Evolutionary conservation across 352 stramenopile genomes (phyloP).

Genomic region (Peronosclerospora sorghi): DNA sequence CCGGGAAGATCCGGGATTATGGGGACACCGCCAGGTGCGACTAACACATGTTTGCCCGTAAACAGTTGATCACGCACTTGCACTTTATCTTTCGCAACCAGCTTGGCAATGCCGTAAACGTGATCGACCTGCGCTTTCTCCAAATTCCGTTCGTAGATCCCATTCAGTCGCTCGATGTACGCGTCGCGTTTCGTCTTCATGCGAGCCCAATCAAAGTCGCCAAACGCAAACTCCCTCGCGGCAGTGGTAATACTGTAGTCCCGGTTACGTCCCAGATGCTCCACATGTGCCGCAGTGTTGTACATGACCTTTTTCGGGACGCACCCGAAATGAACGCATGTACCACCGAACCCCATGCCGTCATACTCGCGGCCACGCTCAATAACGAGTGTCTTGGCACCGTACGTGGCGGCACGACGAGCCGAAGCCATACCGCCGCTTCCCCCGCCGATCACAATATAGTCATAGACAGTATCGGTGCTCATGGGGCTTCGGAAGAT

Average conservation of each 20-base stretch:
- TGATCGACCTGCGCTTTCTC: slow-evolving; percentile 15
- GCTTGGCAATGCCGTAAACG: slow-evolving; percentile 82
- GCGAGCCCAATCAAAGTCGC: slow-evolving; percentile 83
- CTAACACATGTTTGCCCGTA: slow-evolving; percentile 86
- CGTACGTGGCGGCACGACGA: slow-evolving; percentile 77
- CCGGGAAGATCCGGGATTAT: slow-evolving; percentile 73
- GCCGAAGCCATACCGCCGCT: slow-evolving; percentile 89
- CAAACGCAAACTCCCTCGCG: slow-evolving; percentile 29
- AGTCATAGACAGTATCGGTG: slow-evolving; percentile 44
- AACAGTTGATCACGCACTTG: slow-evolving; percentile 9
- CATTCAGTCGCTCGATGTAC: slow-evolving; percentile 93
- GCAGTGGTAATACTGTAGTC: slow-evolving; percentile 33
- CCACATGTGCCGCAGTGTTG: slow-evolving; percentile 61
- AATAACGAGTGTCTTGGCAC: slow-evolving; percentile 61
- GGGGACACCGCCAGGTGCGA: slow-evolving; percentile 90
- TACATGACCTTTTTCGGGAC: slow-evolving; percentile 99
- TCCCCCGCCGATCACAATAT: slow-evolving; percentile 87
- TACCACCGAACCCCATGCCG: slow-evolving; percentile 83
- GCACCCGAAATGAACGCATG: slow-evolving; percentile 99
- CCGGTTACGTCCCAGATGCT: slow-evolving; percentile 47
- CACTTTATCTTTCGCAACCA: slow-evolving; percentile 78
- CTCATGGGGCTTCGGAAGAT: background rate
- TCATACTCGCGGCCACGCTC: slow-evolving; percentile 69
- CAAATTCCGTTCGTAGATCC: slow-evolving; percentile 88
- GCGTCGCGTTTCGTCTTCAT: slow-evolving; percentile 90